Evolutionary conservation across 176 grass and related monocot species (phyloP).

Genomic region (Avena atlantica): DNA sequence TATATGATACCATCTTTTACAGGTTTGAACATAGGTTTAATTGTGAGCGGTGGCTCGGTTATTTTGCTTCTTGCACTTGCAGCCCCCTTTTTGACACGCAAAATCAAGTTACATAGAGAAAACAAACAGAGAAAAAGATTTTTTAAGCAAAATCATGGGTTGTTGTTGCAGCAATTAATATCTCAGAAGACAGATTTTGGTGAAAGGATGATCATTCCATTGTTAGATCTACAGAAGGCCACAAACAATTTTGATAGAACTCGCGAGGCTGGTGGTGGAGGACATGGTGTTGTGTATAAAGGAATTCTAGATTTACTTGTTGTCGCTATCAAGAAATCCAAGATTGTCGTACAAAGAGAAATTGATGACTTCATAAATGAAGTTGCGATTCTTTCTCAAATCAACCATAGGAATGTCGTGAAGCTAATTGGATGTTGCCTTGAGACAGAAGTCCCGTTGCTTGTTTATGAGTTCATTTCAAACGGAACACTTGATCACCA

Average conservation of each 20-base stretch:
- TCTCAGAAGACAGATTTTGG: conserved; percentile 13
- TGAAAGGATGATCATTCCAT: conserved; percentile 13
- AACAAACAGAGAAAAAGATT: not conserved
- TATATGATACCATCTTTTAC: not conserved
- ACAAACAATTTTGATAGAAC: not conserved
- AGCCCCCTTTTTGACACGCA: not conserved
- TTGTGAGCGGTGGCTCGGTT: not conserved
- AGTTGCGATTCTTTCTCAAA: conserved; percentile 38
- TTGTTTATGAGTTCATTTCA: not conserved
- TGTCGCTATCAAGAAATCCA: conserved; percentile 28
- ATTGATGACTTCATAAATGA: conserved; percentile 33
- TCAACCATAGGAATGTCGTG: conserved; percentile 8
- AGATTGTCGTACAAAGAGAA: conserved; percentile 6
- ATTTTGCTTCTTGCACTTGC: not conserved
- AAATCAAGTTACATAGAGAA: not conserved
- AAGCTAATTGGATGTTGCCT: conserved; percentile 12
- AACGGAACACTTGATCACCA: not conserved
- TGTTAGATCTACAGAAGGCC: not conserved
- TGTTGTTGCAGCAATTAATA: not conserved
- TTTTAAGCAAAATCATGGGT: not conserved
- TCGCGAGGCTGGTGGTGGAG: not conserved
- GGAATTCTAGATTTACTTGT: not conserved
- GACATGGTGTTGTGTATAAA: conserved; percentile 3
- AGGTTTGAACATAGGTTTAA: not conserved
- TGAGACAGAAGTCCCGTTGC: not conserved